These are phyloP conservation scores for Sugiyamaella sp. DNA, from an alignment of 1,139 yeast species.

Conservation along the genomic window DNA sequence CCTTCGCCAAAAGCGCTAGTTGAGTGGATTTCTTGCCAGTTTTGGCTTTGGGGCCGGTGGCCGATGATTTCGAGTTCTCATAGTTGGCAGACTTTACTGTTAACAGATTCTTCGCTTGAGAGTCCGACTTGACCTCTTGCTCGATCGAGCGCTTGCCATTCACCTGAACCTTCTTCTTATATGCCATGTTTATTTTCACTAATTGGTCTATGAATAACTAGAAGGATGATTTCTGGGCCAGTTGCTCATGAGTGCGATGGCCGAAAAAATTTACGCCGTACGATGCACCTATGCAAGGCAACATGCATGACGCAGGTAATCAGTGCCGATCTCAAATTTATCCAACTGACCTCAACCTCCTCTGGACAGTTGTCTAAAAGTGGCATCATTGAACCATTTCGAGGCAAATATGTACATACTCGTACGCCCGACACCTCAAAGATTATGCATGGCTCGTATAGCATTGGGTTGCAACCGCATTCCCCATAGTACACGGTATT, in stretches of 20 bases:
- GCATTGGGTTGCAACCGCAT: too few relatives aligned
- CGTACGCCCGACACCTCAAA: too few relatives aligned
- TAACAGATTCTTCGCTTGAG: slow-evolving; percentile 35
- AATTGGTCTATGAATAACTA: neutral
- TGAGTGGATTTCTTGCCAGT: slow-evolving; percentile 27
- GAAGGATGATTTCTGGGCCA: neutral
- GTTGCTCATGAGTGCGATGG: neutral
- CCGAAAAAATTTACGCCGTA: slow-evolving; percentile 16
- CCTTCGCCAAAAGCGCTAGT: slow-evolving; percentile 22
- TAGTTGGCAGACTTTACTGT: slow-evolving; percentile 33
- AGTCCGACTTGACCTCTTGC: slow-evolving; percentile 32
- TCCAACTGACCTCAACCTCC: too few relatives aligned
- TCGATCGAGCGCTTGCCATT: slow-evolving; percentile 32
- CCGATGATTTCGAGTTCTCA: slow-evolving; percentile 27
- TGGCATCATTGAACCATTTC: too few relatives aligned
- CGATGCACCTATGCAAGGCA: neutral
- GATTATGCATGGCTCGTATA: too few relatives aligned
- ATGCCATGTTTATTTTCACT: slow-evolving; percentile 11
- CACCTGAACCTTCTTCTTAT: slow-evolving; percentile 19
- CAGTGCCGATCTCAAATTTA: slow-evolving; percentile 11
- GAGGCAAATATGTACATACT: too few relatives aligned
- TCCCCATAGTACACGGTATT: too few relatives aligned
- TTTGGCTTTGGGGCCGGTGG: slow-evolving; percentile 26
- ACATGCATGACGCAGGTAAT: slow-evolving; percentile 8
- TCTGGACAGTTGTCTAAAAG: too few relatives aligned